phyloP scores from a whole-genome alignment of 257 asterid species.

The Ilex asprella region DNA sequence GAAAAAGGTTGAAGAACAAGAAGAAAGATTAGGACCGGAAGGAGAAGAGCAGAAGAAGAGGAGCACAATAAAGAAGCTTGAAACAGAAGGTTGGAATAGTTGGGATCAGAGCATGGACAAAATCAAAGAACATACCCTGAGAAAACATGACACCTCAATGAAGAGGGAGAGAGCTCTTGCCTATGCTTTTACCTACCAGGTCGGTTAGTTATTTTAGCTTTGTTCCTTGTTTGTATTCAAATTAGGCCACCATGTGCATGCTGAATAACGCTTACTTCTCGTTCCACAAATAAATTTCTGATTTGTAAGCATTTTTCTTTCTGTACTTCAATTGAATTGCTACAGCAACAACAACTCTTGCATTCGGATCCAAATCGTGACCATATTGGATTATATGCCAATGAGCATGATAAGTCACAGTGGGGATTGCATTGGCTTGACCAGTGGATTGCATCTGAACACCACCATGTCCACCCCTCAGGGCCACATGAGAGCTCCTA shows the following conservation, averaged over 20 bases:
- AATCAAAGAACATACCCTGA: conserved; percentile 33
- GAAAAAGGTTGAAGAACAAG: conserved; percentile 39
- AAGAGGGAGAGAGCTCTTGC: conserved; percentile 67
- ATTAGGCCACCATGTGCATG: too few relatives aligned
- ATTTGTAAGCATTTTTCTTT: neutral
- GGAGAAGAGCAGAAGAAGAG: conserved; percentile 34
- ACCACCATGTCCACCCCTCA: conserved; percentile 34
- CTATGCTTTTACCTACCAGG: conserved; percentile 74
- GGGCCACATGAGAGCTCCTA: conserved; percentile 31
- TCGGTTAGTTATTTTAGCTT: conserved; percentile 3
- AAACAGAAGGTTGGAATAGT: conserved; percentile 38
- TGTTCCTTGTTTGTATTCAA: too few relatives aligned
- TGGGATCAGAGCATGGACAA: conserved; percentile 40
- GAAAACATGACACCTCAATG: conserved; percentile 50
- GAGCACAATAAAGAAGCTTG: conserved; percentile 33
- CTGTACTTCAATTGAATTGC: neutral
- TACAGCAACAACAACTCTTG: conserved; percentile 15
- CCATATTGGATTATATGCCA: conserved; percentile 14
- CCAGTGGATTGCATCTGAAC: conserved; percentile 82
- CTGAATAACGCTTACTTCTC: too few relatives aligned
- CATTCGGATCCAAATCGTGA: conserved; percentile 20
- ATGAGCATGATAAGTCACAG: conserved; percentile 33
- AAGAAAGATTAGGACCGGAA: conserved; percentile 10
- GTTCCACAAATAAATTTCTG: too few relatives aligned
- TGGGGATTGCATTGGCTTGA: conserved; percentile 95